These are phyloP conservation scores for Syncephalis fuscata DNA, from an alignment of 371 early-diverging fungal species.

Conservation along the genomic window DNA sequence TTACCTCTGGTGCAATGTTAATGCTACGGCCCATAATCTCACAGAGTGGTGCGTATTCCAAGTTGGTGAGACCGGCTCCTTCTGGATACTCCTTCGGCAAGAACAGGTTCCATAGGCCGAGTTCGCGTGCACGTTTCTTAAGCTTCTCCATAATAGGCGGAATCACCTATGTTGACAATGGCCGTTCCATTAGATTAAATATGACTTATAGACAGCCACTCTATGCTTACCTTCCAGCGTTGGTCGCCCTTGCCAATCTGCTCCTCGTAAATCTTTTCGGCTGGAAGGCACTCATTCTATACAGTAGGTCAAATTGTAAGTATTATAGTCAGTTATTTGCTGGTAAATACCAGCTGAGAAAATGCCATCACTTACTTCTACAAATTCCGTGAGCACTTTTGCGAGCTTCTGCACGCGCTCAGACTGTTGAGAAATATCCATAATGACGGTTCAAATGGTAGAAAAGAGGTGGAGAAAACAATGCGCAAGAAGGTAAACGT, in stretches of 20 bases:
- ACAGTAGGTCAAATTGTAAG: not conserved
- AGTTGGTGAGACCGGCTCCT: slow-evolving; percentile 80
- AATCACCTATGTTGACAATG: slow-evolving; percentile 19
- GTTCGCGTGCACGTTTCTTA: slow-evolving; percentile 64
- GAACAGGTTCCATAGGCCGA: slow-evolving; percentile 95
- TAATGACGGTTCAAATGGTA: too few relatives aligned
- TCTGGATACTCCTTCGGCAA: slow-evolving; percentile 53
- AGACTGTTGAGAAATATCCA: slow-evolving; percentile 18
- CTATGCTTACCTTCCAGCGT: slow-evolving; percentile 53
- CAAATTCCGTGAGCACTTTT: slow-evolving; percentile 52
- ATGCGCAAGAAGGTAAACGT: too few relatives aligned
- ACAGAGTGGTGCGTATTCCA: slow-evolving; percentile 84
- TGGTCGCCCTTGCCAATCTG: slow-evolving; percentile 59
- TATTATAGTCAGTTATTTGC: not conserved
- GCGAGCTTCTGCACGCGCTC: slow-evolving; percentile 48
- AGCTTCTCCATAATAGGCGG: slow-evolving; percentile 79
- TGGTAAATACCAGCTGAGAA: not conserved
- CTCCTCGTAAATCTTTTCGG: slow-evolving; percentile 51
- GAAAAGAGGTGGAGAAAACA: too few relatives aligned
- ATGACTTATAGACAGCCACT: not conserved
- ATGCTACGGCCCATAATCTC: slow-evolving; percentile 74
- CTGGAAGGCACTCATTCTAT: slow-evolving; percentile 90
- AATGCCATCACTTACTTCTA: slow-evolving; percentile 32
- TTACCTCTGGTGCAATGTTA: slow-evolving; percentile 64
- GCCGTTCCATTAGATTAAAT: not conserved